These are phyloP conservation scores for Rickenella mellea DNA, from an alignment of 768 basidiomycete species.

Conservation along the genomic window DNA sequence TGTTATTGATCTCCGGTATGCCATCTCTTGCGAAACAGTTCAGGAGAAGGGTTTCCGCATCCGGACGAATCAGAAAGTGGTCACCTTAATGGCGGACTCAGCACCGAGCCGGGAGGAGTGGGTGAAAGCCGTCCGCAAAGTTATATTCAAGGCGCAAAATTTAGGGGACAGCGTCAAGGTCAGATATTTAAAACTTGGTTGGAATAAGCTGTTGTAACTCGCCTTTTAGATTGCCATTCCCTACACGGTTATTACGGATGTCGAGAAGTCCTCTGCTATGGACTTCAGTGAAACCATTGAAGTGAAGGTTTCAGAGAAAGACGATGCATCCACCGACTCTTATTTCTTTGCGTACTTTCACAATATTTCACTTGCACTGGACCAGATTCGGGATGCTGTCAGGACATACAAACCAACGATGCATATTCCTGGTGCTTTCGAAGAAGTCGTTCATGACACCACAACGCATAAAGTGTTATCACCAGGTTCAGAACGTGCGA, in stretches of 20 bases:
- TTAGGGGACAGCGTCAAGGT: conserved; percentile 95
- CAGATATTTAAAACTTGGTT: conserved; percentile 4
- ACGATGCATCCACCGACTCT: conserved; percentile 77
- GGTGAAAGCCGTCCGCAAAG: conserved; percentile 90
- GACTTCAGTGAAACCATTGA: conserved; percentile 97
- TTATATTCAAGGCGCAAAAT: conserved; percentile 94
- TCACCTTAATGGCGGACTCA: conserved; percentile 69
- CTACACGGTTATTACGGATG: conserved; percentile 79
- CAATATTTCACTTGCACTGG: conserved; percentile 65
- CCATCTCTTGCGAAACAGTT: conserved; percentile 75
- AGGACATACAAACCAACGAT: conserved; percentile 30
- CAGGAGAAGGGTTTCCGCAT: conserved; percentile 76
- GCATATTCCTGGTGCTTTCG: conserved; percentile 19
- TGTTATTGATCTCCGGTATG: conserved; percentile 91
- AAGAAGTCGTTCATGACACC: conserved; percentile 27
- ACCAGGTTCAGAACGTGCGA: too few relatives aligned
- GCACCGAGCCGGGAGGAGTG: conserved; percentile 84
- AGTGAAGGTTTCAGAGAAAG: conserved; percentile 65
- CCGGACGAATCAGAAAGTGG: conserved; percentile 70
- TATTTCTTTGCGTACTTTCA: conserved; percentile 96
- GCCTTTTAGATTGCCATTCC: conserved; percentile 77
- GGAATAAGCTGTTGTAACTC: not conserved
- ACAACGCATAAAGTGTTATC: not conserved
- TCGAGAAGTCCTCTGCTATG: conserved; percentile 80
- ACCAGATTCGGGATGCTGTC: conserved; percentile 73